A percentile compares a stretch with the other conserved stretches of the same genome.
phyloP scores from a whole-genome alignment of 2,329 filamentous ascomycete species.

The Ceratocystis harringtonii region DNA sequence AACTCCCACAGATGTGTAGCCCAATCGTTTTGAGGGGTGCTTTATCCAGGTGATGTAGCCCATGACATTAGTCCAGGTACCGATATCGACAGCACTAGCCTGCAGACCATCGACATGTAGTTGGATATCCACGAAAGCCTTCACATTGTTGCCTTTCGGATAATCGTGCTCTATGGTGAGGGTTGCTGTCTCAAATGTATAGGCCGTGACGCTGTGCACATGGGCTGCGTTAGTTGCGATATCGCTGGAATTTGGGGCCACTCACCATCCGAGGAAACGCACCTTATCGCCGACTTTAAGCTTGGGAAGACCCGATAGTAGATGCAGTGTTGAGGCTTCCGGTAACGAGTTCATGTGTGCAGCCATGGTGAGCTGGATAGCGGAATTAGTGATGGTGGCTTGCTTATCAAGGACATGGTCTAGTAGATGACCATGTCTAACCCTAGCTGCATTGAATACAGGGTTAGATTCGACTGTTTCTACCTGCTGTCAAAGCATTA shows the following conservation, averaged over 20 bases:
- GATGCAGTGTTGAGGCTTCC: slow-evolving; percentile 47
- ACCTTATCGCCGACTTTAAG: slow-evolving; percentile 56
- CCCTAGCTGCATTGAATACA: not conserved
- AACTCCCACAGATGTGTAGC: slow-evolving; percentile 29
- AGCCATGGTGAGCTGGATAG: not conserved
- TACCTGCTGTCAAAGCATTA: not conserved
- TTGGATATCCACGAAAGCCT: slow-evolving; percentile 52
- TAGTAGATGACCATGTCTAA: not conserved
- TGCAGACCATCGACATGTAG: slow-evolving; percentile 53
- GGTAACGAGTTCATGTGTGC: slow-evolving; percentile 40
- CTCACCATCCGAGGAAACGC: slow-evolving; percentile 82
- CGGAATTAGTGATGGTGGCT: no score
- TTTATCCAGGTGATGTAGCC: slow-evolving; percentile 47
- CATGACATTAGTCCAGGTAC: slow-evolving; percentile 81
- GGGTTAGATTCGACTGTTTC: not conserved
- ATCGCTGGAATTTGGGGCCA: not conserved
- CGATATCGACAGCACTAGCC: slow-evolving; percentile 48
- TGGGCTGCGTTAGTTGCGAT: slow-evolving; percentile 20
- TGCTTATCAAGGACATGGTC: no score
- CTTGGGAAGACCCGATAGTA: slow-evolving; percentile 45
- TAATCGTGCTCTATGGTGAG: slow-evolving; percentile 56
- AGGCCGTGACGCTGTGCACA: slow-evolving; percentile 29
- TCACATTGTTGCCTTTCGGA: slow-evolving; percentile 32
- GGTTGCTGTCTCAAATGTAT: slow-evolving; percentile 39
- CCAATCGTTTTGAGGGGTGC: not conserved